phyloP scores from a whole-genome alignment of 495 filamentous ascomycete genomes.

The Letharia columbiana region DNA sequence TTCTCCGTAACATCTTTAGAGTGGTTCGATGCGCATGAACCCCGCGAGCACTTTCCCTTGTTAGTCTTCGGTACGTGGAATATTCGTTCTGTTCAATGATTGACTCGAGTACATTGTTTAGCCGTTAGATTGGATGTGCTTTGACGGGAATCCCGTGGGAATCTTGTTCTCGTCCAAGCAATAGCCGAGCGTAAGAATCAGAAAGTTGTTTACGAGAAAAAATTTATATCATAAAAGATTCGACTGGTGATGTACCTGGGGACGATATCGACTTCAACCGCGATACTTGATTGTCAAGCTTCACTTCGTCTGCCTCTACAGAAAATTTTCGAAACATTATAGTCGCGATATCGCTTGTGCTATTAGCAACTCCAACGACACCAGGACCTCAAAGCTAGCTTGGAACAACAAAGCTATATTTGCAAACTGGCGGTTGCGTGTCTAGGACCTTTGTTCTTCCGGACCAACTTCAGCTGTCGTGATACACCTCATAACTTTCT shows the following conservation, averaged over 20 bases:
- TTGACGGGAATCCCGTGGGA: slow-evolving; percentile 16
- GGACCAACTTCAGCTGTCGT: slow-evolving; percentile 14
- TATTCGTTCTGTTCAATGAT: slow-evolving; percentile 17
- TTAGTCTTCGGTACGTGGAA: slow-evolving; percentile 11
- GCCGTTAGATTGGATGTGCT: slow-evolving; percentile 17
- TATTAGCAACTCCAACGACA: slow-evolving; percentile 8
- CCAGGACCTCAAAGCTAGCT: slow-evolving; percentile 7
- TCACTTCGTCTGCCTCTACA: slow-evolving; percentile 4
- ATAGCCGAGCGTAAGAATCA: slow-evolving; percentile 16
- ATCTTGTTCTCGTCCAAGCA: slow-evolving; percentile 8
- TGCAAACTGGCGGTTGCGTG: slow-evolving; percentile 11
- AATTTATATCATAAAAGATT: slow-evolving; percentile 14
- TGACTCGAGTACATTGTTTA: slow-evolving; percentile 19
- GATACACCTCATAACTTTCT: slow-evolving; percentile 7
- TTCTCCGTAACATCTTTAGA: slow-evolving; percentile 14
- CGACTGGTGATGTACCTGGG: slow-evolving; percentile 7
- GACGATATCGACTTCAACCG: slow-evolving; percentile 6
- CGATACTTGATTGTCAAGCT: slow-evolving; percentile 9
- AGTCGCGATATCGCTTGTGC: slow-evolving; percentile 18
- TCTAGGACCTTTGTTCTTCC: slow-evolving; percentile 9
- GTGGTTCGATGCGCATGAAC: slow-evolving; percentile 17
- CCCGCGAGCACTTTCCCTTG: slow-evolving; percentile 10
- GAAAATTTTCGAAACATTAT: slow-evolving; percentile 9
- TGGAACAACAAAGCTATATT: slow-evolving; percentile 7
- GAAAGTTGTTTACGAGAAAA: slow-evolving; percentile 10